Evolutionary conservation across 2,329 filamentous ascomycete species (phyloP), one percentile per base, ranked within the genome.

Genomic region (Furcasterigmium furcatum): DNA sequence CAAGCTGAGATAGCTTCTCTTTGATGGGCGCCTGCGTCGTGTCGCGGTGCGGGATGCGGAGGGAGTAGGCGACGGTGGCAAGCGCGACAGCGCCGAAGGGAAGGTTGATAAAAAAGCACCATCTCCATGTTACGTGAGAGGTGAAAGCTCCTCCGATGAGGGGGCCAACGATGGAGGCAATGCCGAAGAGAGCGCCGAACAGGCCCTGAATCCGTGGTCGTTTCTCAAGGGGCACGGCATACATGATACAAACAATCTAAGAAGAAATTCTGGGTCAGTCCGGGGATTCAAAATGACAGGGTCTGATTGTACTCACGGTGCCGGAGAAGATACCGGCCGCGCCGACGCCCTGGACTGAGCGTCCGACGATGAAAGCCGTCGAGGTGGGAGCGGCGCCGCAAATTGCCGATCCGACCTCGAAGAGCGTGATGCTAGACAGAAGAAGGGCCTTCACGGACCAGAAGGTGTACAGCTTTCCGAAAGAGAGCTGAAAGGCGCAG

Each of bases 311-410:
- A 36, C 34, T 18, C 25, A 67, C 52, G 1, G 62, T 63, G 2
- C 73, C 74, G 16, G 70, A 71, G 53, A 75, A 74, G 43, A 69
- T 68, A 19, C 69, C 70, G 10, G 75, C 65, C 13, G 72, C 60
- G 25, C 73, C 73, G 20, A 66, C 50, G 5, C 65, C 65, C 1
- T 64, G 58, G 14, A 68, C 53, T 14, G 62, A 63, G 5, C 65
- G 57, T 25, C 65, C 65, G 22, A 63, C 46, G 42, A 68, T 67
- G 43, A 68, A 60, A 5, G 58, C 55, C 9, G 57, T 46, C 25
- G 60, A 63, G 45, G 58, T 55, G 3, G 58, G 63, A 1, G 64
- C 58, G 9, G 57, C 52, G 21, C 59, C 64, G 38, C 71, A 74
- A 22, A 74, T 54, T 16, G 68, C 57, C 40, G 67, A 71, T 12